Evolutionary conservation across 495 filamentous ascomycete genomes (phyloP).

Genomic region (Aspergillus biplanus): DNA sequence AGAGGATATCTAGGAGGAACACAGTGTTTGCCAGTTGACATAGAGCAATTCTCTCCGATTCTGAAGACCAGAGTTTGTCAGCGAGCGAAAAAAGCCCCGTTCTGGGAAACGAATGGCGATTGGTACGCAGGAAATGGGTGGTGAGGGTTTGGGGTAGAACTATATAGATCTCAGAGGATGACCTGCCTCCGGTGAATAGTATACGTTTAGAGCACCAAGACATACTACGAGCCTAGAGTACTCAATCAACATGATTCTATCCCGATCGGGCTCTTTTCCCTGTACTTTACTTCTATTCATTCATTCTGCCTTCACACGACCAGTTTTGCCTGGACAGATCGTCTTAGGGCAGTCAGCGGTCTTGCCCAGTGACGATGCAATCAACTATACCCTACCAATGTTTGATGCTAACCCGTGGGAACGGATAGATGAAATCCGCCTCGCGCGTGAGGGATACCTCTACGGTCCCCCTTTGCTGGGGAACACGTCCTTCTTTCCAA

Average conservation of each 20-base stretch:
- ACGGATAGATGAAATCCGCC: background rate
- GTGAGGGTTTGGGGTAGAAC: background rate
- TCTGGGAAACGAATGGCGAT: background rate
- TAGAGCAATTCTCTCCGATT: background rate
- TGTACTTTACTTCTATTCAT: background rate
- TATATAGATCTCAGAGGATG: background rate
- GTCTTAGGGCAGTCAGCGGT: background rate
- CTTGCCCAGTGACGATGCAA: background rate
- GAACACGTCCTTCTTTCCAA: slow-evolving; percentile 11
- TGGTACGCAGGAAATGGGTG: background rate
- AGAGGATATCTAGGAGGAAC: background rate
- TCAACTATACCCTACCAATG: slow-evolving; percentile 4
- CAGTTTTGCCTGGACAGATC: background rate
- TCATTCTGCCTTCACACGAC: background rate
- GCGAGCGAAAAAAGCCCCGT: background rate
- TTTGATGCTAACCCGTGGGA: slow-evolving; percentile 10
- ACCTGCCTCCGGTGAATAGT: background rate
- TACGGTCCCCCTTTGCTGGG: slow-evolving; percentile 11
- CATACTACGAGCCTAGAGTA: background rate
- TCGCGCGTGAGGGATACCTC: slow-evolving; percentile 10
- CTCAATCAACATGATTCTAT: background rate
- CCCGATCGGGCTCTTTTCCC: background rate
- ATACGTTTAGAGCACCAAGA: background rate
- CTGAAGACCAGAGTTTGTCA: background rate
- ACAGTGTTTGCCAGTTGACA: background rate